Percentiles rank a stretch among this genome's conserved stretches.
These are phyloP conservation scores for Coemansia javaensis DNA, from an alignment of 192 early-diverging fungal genomes.

Conservation along the genomic window DNA sequence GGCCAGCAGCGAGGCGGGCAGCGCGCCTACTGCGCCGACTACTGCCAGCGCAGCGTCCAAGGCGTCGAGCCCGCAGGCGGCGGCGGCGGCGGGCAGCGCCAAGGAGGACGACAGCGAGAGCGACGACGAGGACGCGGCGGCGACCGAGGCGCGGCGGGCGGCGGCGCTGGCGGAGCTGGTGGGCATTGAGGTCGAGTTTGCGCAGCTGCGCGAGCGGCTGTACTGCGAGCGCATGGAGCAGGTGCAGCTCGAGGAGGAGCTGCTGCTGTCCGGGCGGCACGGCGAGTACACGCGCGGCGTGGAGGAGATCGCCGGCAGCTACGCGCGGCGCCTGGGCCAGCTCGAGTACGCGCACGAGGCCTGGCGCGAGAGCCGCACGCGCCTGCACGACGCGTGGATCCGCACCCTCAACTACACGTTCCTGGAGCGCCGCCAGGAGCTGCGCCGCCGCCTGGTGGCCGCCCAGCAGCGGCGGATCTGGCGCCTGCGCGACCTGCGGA, in stretches of 20 bases:
- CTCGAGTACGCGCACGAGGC: conserved; percentile 27
- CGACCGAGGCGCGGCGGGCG: conserved; percentile 37
- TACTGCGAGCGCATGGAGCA: conserved; percentile 41
- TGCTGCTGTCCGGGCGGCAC: conserved; percentile 34
- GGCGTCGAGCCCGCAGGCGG: background rate
- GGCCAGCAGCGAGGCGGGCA: too few species aligned
- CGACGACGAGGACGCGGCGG: conserved; percentile 13
- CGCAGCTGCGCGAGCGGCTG: conserved; percentile 46
- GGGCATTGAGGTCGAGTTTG: conserved; percentile 49
- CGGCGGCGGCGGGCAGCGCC: background rate
- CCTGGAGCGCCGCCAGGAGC: conserved; percentile 43
- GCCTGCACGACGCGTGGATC: conserved; percentile 27
- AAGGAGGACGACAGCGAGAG: conserved; percentile 1
- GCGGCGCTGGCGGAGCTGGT: conserved; percentile 39
- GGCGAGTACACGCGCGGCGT: conserved; percentile 36
- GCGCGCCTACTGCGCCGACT: background rate
- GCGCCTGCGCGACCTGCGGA: conserved; percentile 33
- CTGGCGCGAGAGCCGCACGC: conserved; percentile 33
- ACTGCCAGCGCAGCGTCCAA: background rate
- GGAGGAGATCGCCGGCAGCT: conserved; percentile 13
- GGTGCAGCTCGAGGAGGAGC: conserved; percentile 45
- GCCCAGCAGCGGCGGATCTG: conserved; percentile 32
- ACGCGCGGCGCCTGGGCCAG: conserved; percentile 21
- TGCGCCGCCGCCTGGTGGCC: conserved; percentile 28
- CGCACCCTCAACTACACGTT: conserved; percentile 41